Evolutionary conservation across 768 basidiomycete species (phyloP).

Genomic region (Xanthoconium purpureum): DNA sequence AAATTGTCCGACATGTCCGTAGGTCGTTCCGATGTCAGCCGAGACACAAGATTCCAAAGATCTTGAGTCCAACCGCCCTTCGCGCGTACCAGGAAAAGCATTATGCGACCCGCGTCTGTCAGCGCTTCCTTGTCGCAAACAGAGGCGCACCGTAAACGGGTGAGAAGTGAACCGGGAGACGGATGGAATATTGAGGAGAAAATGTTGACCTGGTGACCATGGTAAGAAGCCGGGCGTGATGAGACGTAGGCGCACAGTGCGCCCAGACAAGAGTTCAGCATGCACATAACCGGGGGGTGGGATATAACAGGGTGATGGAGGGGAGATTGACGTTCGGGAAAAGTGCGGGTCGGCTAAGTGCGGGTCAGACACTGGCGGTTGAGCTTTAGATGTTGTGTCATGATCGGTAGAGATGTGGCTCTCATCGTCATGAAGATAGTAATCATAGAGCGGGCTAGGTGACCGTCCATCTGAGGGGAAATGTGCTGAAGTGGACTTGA

Average conservation of each 20-base stretch:
- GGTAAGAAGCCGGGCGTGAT: slow-evolving; percentile 51
- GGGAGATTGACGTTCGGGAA: background rate
- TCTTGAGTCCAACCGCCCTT: slow-evolving; percentile 67
- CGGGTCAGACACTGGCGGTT: background rate
- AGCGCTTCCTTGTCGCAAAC: slow-evolving; percentile 48
- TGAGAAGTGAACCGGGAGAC: slow-evolving; percentile 61
- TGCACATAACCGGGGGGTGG: slow-evolving; percentile 69
- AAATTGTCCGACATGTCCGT: slow-evolving; percentile 22
- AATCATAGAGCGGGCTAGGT: slow-evolving; percentile 25
- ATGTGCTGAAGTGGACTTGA: background rate
- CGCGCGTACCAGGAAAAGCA: slow-evolving; percentile 67
- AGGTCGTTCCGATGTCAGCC: slow-evolving; percentile 34
- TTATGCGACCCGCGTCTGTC: slow-evolving; percentile 47
- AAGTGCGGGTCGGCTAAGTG: background rate
- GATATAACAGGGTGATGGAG: slow-evolving; percentile 27
- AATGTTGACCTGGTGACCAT: slow-evolving; percentile 81
- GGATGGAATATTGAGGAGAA: slow-evolving; percentile 63
- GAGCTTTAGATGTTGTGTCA: background rate
- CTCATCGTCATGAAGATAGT: slow-evolving; percentile 17
- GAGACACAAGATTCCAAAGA: slow-evolving; percentile 55
- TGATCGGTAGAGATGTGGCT: background rate
- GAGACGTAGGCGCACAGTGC: slow-evolving; percentile 66
- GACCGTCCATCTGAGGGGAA: slow-evolving; percentile 8
- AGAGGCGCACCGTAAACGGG: slow-evolving; percentile 68
- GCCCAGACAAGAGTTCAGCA: slow-evolving; percentile 66